Conservation (phyloP, 176 grass and related monocot species). For the Typha latifolia region DNA sequence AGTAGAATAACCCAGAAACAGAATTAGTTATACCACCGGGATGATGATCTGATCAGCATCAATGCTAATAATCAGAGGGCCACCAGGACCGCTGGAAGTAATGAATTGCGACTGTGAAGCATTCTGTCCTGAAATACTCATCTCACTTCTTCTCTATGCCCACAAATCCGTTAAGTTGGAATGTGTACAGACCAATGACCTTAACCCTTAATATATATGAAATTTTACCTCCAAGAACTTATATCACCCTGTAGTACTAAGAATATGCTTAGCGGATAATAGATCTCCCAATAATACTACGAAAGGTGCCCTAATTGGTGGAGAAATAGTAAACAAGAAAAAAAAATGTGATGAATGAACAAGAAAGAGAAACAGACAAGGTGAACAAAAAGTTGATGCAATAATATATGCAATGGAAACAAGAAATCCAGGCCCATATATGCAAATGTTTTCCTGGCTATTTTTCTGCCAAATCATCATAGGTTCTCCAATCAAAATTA, state of each 20-base stretch:
- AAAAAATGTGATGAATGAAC: conserved; percentile 19
- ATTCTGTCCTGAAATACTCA: conserved; percentile 26
- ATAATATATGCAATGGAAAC: conserved; percentile 85
- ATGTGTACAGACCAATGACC: conserved; percentile 3
- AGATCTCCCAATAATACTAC: background rate
- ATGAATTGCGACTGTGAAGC: conserved; percentile 61
- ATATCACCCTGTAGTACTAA: background rate
- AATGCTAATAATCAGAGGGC: conserved; percentile 71
- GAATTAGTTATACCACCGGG: conserved; percentile 49
- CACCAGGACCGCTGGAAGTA: conserved; percentile 40
- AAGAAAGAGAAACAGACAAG: conserved; percentile 1
- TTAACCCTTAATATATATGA: conserved; percentile 23
- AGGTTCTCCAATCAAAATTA: conserved; percentile 14
- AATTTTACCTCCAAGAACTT: conserved; percentile 6
- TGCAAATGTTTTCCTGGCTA: conserved; percentile 84
- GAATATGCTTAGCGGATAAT: conserved; percentile 21
- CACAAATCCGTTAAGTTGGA: conserved; percentile 21
- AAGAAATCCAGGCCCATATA: conserved; percentile 89
- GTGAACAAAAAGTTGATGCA: background rate
- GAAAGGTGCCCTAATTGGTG: background rate
- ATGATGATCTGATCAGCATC: conserved; percentile 84
- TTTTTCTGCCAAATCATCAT: conserved; percentile 45
- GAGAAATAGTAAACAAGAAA: conserved; percentile 18
- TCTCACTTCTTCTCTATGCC: conserved; percentile 7
- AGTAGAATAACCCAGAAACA: background rate